phyloP scores from a whole-genome alignment of 768 basidiomycete species.

The Kwoniella mangroviensis region DNA sequence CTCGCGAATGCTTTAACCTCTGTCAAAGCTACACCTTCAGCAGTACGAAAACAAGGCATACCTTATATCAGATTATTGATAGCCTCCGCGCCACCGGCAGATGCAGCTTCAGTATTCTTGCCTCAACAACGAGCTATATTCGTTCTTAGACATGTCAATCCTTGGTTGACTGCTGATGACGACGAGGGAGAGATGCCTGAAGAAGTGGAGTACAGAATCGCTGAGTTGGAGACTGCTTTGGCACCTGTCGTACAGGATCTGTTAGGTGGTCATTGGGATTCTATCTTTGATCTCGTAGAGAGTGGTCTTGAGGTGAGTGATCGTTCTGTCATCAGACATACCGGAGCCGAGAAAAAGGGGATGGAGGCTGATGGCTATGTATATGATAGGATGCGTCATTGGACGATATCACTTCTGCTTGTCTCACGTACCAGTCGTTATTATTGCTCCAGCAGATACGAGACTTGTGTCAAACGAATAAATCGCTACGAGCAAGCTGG shows the following conservation, averaged over 20 bases:
- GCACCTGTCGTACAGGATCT: conserved; percentile 87
- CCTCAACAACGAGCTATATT: conserved; percentile 84
- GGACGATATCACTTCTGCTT: conserved; percentile 66
- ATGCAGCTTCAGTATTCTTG: conserved; percentile 81
- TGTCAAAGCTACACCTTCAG: conserved; percentile 61
- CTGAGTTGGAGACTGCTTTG: conserved; percentile 72
- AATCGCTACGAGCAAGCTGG: conserved; percentile 73
- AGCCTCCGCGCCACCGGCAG: conserved; percentile 74
- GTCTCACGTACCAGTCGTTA: conserved; percentile 72
- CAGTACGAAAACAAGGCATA: conserved; percentile 72
- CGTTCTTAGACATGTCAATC: conserved; percentile 78
- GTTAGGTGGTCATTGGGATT: conserved; percentile 87
- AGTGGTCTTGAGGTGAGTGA: conserved; percentile 78
- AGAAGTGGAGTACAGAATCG: conserved; percentile 77
- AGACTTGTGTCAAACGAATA: conserved; percentile 74
- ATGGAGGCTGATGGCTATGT: not conserved
- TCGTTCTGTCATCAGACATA: not conserved
- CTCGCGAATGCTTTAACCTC: conserved; percentile 79
- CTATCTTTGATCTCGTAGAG: conserved; percentile 86
- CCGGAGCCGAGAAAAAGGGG: no score
- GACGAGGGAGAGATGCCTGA: conserved; percentile 68
- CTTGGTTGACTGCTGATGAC: conserved; percentile 69
- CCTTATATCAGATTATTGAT: conserved; percentile 70
- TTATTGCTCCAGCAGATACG: conserved; percentile 70
- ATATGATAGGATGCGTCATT: conserved; percentile 60